phyloP scores from a whole-genome alignment of 2,329 filamentous ascomycete genomes.

The Neonectria punicea region DNA sequence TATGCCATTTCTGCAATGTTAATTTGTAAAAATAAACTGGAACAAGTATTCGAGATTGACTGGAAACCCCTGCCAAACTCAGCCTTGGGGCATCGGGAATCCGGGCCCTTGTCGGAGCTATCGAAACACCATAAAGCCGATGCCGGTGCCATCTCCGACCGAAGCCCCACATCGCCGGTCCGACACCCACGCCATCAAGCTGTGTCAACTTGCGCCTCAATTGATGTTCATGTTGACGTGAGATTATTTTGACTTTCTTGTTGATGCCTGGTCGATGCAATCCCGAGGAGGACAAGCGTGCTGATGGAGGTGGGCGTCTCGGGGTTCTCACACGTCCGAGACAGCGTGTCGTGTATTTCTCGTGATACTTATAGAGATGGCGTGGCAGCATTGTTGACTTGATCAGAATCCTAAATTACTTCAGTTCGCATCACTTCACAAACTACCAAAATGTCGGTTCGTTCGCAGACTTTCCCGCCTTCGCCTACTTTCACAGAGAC shows the following conservation, averaged over 20 bases:
- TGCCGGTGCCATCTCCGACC: slow-evolving; percentile 29
- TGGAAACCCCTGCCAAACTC: neutral
- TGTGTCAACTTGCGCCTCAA: neutral
- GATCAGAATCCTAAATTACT: neutral
- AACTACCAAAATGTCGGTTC: slow-evolving; percentile 22
- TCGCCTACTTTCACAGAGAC: slow-evolving; percentile 31
- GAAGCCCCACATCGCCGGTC: slow-evolving; percentile 18
- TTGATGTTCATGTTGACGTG: neutral
- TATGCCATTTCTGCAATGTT: too few relatives aligned
- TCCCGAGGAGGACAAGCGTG: neutral
- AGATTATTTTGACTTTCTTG: neutral
- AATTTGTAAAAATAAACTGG: too few relatives aligned
- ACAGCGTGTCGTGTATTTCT: neutral
- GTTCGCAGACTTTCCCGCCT: slow-evolving; percentile 31
- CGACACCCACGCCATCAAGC: neutral
- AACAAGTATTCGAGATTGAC: too few relatives aligned
- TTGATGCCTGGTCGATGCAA: neutral
- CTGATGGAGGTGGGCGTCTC: neutral
- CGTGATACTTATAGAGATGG: neutral
- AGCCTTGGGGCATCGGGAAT: slow-evolving; percentile 23
- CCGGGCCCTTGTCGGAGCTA: slow-evolving; percentile 25
- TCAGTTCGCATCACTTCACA: neutral
- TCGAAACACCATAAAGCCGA: slow-evolving; percentile 30
- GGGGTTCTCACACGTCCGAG: neutral
- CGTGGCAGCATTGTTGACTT: neutral